These are phyloP conservation scores for Pythium graminicola DNA, from an alignment of 352 stramenopile species.

Conservation along the genomic window DNA sequence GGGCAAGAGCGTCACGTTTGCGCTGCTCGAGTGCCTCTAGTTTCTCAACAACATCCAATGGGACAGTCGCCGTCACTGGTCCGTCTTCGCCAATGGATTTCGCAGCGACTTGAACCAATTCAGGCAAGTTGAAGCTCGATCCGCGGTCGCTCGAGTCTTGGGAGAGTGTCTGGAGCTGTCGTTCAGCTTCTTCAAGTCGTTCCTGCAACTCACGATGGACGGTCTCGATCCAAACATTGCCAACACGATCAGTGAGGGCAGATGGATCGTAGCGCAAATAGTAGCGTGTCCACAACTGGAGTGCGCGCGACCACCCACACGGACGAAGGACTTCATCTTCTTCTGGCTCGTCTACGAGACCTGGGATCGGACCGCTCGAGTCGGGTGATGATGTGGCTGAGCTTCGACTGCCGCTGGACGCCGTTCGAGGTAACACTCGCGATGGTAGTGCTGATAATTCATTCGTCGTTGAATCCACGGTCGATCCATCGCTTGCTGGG, in stretches of 20 bases:
- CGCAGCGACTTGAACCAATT: slow-evolving; percentile 4
- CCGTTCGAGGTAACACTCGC: background rate
- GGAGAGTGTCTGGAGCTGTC: slow-evolving; percentile 16
- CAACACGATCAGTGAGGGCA: slow-evolving; percentile 48
- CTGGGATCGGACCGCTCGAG: background rate
- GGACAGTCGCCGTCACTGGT: slow-evolving; percentile 7
- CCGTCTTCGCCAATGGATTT: slow-evolving; percentile 13
- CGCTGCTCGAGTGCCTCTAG: slow-evolving; percentile 17
- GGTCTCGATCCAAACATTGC: slow-evolving; percentile 50
- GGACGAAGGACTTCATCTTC: slow-evolving; percentile 62
- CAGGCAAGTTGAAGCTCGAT: slow-evolving; percentile 2
- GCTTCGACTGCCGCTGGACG: background rate
- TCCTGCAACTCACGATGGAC: slow-evolving; percentile 44
- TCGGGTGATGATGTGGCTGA: slow-evolving; percentile 2
- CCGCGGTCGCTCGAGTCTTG: background rate
- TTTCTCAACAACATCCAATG: slow-evolving; percentile 13
- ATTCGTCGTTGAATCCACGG: background rate
- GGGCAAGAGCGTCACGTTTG: slow-evolving; percentile 11
- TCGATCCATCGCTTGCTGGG: background rate
- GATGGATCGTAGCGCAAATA: slow-evolving; percentile 74
- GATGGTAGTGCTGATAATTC: background rate
- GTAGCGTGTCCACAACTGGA: slow-evolving; percentile 74
- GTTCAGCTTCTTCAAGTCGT: slow-evolving; percentile 32
- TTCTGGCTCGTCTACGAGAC: slow-evolving; percentile 5
- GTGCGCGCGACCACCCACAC: slow-evolving; percentile 54